phyloP scores from a whole-genome alignment of 129 eudicot species.

The Cynara cardunculus region DNA sequence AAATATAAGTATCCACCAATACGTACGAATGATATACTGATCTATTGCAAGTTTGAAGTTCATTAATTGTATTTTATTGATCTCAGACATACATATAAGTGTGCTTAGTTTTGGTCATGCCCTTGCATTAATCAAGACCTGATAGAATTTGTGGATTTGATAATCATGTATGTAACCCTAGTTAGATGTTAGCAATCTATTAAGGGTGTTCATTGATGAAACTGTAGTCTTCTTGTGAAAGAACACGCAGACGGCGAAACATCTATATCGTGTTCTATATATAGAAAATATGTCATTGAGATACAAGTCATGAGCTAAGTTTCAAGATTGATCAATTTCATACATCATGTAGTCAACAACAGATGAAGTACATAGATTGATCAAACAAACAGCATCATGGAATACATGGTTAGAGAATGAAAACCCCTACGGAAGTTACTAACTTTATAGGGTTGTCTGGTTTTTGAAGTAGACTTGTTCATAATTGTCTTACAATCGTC shows the following conservation, averaged over 20 bases:
- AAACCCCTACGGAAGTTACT: not conserved
- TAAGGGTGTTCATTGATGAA: not conserved
- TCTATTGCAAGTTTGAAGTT: not conserved
- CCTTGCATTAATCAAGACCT: not conserved
- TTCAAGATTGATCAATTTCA: not conserved
- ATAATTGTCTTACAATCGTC: not conserved
- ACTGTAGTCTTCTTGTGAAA: too few species aligned
- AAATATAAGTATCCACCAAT: not conserved
- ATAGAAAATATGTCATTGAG: not conserved
- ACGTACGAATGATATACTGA: not conserved
- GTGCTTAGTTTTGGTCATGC: not conserved
- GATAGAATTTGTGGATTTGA: not conserved
- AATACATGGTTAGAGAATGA: not conserved
- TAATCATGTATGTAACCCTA: not conserved
- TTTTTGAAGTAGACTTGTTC: not conserved
- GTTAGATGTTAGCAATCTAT: not conserved
- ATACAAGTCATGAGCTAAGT: not conserved
- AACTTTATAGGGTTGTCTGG: not conserved
- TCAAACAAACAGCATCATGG: not conserved
- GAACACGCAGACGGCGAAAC: too few species aligned
- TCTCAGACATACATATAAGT: not conserved
- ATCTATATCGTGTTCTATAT: not conserved
- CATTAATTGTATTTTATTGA: not conserved
- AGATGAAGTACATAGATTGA: not conserved
- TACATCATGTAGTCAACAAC: not conserved